These are phyloP conservation scores for Trichoderma sp. DNA, from an alignment of 2,329 filamentous ascomycete genomes.

Conservation along the genomic window DNA sequence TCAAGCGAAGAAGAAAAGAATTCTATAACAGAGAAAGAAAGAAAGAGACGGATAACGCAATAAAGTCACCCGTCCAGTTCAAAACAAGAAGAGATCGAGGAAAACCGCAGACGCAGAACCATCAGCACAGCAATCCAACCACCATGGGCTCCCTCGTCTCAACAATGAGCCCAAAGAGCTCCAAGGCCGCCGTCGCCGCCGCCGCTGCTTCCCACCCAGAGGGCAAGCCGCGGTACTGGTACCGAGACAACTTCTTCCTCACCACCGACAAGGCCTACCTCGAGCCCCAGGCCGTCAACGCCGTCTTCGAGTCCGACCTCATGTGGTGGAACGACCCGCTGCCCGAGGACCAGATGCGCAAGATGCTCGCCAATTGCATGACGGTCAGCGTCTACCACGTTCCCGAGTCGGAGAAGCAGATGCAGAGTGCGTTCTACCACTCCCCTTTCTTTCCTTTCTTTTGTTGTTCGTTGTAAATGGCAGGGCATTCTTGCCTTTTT, in stretches of 20 bases:
- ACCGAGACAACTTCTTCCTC: conserved; percentile 58
- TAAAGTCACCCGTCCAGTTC: not conserved
- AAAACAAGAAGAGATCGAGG: not conserved
- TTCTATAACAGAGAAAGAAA: too few relatives aligned
- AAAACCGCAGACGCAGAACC: not conserved
- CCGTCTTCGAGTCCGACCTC: conserved; percentile 57
- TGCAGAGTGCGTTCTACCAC: conserved; percentile 42
- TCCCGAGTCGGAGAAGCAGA: conserved; percentile 44
- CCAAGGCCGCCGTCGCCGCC: not conserved
- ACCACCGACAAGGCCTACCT: conserved; percentile 62
- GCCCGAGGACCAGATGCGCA: conserved; percentile 51
- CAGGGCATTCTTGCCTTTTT: not conserved
- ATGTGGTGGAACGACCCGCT: conserved; percentile 64
- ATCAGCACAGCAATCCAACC: not conserved
- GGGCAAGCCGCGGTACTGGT: conserved; percentile 49
- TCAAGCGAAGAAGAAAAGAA: not conserved
- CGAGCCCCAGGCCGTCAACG: conserved; percentile 56
- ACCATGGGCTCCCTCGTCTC: conserved; percentile 26
- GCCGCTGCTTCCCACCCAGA: conserved; percentile 34
- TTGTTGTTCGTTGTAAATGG: too few relatives aligned
- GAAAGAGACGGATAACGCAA: not conserved
- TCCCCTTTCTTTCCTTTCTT: conserved; percentile 30
- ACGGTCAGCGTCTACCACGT: conserved; percentile 61
- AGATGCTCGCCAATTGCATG: conserved; percentile 59
- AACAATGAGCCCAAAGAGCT: conserved; percentile 31